These are phyloP conservation scores for Pichia terricola DNA, from an alignment of 1,139 yeast species.

Conservation along the genomic window DNA sequence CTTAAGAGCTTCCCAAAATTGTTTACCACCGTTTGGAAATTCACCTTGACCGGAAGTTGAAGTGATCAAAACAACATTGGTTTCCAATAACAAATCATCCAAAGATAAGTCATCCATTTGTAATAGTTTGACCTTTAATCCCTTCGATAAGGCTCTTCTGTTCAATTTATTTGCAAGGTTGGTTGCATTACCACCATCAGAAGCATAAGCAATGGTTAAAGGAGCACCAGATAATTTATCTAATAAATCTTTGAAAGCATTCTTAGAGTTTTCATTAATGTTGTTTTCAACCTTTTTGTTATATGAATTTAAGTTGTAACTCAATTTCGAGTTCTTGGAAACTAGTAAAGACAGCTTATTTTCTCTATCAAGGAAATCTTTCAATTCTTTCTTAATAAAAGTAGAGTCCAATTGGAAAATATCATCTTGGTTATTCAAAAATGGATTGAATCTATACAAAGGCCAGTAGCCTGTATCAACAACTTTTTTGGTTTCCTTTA, in stretches of 20 bases:
- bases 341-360: conserved; percentile 76
- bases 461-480: conserved; percentile 97
- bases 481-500: conserved; percentile 81
- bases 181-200: conserved; percentile 94
- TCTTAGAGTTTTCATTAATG: conserved; percentile 49
- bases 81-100: conserved; percentile 75
- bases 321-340: conserved; percentile 60
- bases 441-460: conserved; percentile 75
- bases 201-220: conserved; percentile 78
- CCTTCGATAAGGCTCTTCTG: conserved; percentile 79
- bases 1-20: conserved; percentile 80
- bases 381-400: conserved; percentile 64
- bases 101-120: conserved; percentile 81
- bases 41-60: conserved; percentile 99
- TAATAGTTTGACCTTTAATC: conserved; percentile 65
- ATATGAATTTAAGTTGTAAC: conserved; percentile 65
- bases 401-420: conserved; percentile 78
- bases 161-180: conserved; percentile 72
- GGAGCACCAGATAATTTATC: conserved; percentile 94
- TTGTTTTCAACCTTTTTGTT: conserved; percentile 53
- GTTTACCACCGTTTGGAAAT: conserved; percentile 90
- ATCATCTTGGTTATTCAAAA: conserved; percentile 35
- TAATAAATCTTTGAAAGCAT: conserved; percentile 64
- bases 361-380: conserved; percentile 79
- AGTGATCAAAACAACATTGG: conserved; percentile 69